Evolutionary conservation across 352 stramenopile genomes (phyloP).

Genomic region (Globisporangium spiculum): DNA sequence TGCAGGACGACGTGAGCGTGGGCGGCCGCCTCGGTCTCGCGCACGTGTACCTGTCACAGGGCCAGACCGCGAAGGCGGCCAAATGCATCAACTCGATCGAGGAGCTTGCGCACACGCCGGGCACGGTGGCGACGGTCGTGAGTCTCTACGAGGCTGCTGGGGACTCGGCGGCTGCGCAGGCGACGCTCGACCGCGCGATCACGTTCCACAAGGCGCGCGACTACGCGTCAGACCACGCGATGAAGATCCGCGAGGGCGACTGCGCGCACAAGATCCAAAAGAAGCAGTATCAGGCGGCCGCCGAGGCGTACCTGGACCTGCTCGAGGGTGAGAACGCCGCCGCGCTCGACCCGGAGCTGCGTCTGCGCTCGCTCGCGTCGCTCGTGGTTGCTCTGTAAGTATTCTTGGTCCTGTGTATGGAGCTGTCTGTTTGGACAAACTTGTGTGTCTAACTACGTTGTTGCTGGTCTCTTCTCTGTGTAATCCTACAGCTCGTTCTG

Average conservation of each 20-base stretch:
- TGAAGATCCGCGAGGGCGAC: constrained; percentile 78
- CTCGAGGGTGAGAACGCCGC: constrained; percentile 62
- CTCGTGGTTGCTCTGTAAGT: constrained; percentile 71
- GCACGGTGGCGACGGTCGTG: constrained; percentile 79
- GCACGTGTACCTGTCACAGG: constrained; percentile 68
- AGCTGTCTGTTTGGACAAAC: neutral
- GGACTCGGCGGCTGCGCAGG: constrained; percentile 45
- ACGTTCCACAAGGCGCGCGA: constrained; percentile 49
- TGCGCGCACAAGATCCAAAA: constrained; percentile 80
- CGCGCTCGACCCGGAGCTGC: constrained; percentile 60
- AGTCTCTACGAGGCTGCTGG: constrained; percentile 65
- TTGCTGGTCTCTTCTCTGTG: constrained; percentile 8
- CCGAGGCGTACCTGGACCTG: constrained; percentile 61
- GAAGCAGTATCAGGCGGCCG: constrained; percentile 67
- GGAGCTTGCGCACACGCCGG: constrained; percentile 56
- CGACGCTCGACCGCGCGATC: constrained; percentile 50
- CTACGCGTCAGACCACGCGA: constrained; percentile 51
- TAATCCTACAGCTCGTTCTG: constrained; percentile 54
- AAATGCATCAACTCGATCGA: constrained; percentile 63
- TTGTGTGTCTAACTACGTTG: neutral
- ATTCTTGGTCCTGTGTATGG: constrained; percentile 4
- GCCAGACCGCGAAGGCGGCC: constrained; percentile 30
- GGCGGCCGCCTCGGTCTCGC: constrained; percentile 64
- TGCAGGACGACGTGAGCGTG: constrained; percentile 47
- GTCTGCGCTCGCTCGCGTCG: constrained; percentile 72